These are phyloP conservation scores for Rhizoclosmatium sp. DNA, from an alignment of 192 early-diverging fungal genomes.

Conservation along the genomic window DNA sequence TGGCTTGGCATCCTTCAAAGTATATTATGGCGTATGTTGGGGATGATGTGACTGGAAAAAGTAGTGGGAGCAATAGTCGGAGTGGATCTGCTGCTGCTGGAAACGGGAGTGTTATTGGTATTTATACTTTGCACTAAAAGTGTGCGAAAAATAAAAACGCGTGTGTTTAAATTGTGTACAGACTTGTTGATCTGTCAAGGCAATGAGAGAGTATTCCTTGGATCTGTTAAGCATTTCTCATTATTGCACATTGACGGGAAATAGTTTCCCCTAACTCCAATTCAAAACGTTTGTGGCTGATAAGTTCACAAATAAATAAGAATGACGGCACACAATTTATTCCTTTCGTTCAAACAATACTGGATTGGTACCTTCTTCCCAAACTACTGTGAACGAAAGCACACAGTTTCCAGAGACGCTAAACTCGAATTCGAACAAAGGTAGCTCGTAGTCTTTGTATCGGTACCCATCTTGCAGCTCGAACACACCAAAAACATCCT, in stretches of 20 bases:
- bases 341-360: not conserved
- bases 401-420: not conserved
- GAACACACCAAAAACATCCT: slow-evolving; percentile 7
- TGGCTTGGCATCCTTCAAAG: slow-evolving; percentile 81
- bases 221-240: too few species aligned
- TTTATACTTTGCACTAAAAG: slow-evolving; percentile 11
- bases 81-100: not conserved
- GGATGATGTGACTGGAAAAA: slow-evolving; percentile 59
- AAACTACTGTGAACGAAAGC: not conserved
- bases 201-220: too few species aligned
- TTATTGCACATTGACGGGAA: too few species aligned
- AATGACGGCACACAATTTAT: too few species aligned
- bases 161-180: too few species aligned
- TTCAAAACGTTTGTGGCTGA: too few species aligned
- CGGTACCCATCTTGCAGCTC: slow-evolving; percentile 23
- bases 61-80: slow-evolving; percentile 8
- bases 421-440: not conserved
- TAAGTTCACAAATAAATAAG: too few species aligned
- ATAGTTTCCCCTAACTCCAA: too few species aligned
- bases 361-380: not conserved
- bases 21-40: slow-evolving; percentile 82
- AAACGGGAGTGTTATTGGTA: slow-evolving; percentile 24
- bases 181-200: too few species aligned
- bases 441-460: not conserved
- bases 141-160: not conserved